Base-by-base conservation (phyloP, 306 rosid species). In the Pueraria montana region DNA sequence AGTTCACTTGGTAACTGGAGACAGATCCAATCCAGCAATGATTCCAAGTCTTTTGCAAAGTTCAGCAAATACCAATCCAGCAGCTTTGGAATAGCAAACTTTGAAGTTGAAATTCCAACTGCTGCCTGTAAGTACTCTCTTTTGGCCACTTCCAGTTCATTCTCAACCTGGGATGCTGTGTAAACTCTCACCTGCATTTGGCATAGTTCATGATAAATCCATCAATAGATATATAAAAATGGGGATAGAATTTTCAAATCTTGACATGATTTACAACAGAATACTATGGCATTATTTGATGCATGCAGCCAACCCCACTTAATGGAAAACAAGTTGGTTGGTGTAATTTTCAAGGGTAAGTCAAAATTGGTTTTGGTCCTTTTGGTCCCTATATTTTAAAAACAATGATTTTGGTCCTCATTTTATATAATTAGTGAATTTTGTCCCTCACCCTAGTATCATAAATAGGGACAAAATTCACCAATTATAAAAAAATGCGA, bases 11-110 rank as follows among this genome's bases (percentile, higher is more conserved):
- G 99, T 81, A 96, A 83, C 58, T 94, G 97, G 61, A 96, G 98
- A 88, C 97, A 94, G 46, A 94, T 87, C 99, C 99, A 96, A 63
- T 96, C 98, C 68, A 96, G 84, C 81, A 96, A 81, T 17, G 99
- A 94, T 71, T 96, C 99, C 74, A 92, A 84, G 84, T 96, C 98
- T 87, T 96, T 94, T 45, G 97, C 98, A 48, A 94, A 96, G 78
- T 96, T 97, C 27, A 87, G 92, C 65, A 91, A 82, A 87, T 96
- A 91, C 99, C 99, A 94, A 84, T 94, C 93, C 78, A 94, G 49
- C 40, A 96, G 85, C 87, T 96, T 94, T 55, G 99, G 99, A 50
- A 96, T 84, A 50, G 89, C 84, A 82, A 96, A 89, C 72, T 85
- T 92, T 4, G 67, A 71, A 13, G 97, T 56, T 80, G 98, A 91